Base-by-base conservation (phyloP, 805 yeast species). In the Kazachstania kunashirensis region DNA sequence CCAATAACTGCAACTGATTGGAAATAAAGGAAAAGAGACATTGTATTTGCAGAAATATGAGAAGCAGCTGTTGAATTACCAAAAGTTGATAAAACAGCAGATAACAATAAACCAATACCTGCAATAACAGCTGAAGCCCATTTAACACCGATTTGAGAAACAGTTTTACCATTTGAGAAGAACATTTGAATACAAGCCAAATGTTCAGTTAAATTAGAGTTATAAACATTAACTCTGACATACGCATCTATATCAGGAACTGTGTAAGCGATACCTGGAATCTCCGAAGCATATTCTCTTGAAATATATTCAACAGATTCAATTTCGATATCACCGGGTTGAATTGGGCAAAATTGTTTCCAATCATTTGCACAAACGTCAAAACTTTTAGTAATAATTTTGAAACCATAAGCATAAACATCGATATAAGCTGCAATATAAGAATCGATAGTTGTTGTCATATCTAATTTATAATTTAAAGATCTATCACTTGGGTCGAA, bases 111-210 rank as follows among this genome's bases (percentile, higher is more conserved):
- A 14, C 96, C 96, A 26, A 83, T 61, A 46, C 96, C 96, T 1
- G 95, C 86, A 51, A 88, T 68, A 20, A 80, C 79, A 2, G 96
- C 96, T 18, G 95, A 84, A 30, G 85, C 95, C 97, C 97, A 88
- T 61, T 83, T 83, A 40, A 80, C 89, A 47, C 83, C 84, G 1
- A 73, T 68, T 54, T 84, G 95, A 33, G 83, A 65, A 14, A 85
- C 89, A 3, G 94, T 77, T 50, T 78, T 83, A 31, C 88, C 85
- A 53, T 85, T 85, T 15, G 79, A 53, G 54, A 84, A 77, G 42
- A 72, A 71, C 15, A 84, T 76, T 55, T 82, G 88, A 38, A 85
- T 65, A 59, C 96, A 85, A 23, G 88, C 84, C 37, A 80, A 53
- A 40, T 59, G 55, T 26, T 65, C 65, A 18, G 66, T 67, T 12